phyloP scores from a whole-genome alignment of 2,329 filamentous ascomycete species.

The Ceratocystis destructans region DNA sequence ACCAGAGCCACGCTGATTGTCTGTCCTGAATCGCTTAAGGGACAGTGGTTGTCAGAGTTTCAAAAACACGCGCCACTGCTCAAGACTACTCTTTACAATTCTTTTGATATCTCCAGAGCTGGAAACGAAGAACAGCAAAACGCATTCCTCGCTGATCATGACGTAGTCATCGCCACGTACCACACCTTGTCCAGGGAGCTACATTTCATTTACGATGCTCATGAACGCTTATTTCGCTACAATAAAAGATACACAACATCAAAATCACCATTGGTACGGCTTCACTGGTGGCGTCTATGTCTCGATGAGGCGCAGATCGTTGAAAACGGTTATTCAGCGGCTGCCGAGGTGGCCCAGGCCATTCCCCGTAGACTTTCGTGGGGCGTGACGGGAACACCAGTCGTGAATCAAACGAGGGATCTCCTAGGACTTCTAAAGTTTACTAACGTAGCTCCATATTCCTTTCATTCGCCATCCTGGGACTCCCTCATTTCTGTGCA shows the following conservation, averaged over 20 bases:
- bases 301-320: conserved; percentile 82
- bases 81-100: conserved; percentile 43
- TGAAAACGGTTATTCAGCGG: conserved; percentile 72
- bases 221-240: conserved; percentile 53
- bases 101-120: conserved; percentile 25
- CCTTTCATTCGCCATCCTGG: conserved; percentile 35
- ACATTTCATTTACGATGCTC: conserved; percentile 57
- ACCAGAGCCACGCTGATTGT: conserved; percentile 49
- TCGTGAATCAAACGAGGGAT: conserved; percentile 65
- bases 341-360: conserved; percentile 63
- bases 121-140: conserved; percentile 29
- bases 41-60: conserved; percentile 51
- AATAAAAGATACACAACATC: conserved; percentile 51
- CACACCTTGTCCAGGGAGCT: conserved; percentile 65
- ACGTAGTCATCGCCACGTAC: conserved; percentile 53
- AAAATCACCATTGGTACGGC: conserved; percentile 62
- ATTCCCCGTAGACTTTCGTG: conserved; percentile 79
- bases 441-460: conserved; percentile 24
- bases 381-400: conserved; percentile 83
- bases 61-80: conserved; percentile 43
- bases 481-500: conserved; percentile 47
- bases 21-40: conserved; percentile 40
- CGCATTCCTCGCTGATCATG: conserved; percentile 35
- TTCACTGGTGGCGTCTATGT: conserved; percentile 78
- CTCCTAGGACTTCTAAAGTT: conserved; percentile 72